phyloP scores from a whole-genome alignment of 2,329 filamentous ascomycete genomes.

The Sporothrix mexicana region DNA sequence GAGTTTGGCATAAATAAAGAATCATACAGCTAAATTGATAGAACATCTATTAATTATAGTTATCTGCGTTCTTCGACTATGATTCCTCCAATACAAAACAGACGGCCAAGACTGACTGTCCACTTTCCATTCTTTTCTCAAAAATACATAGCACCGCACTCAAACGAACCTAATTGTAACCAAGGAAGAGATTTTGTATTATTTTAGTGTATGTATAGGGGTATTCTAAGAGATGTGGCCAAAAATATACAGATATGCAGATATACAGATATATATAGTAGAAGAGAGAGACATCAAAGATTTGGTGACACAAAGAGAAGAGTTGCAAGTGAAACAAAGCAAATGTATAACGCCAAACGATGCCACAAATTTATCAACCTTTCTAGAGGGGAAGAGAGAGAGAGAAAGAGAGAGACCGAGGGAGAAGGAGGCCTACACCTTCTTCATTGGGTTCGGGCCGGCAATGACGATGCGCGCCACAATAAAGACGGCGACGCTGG shows the following conservation, averaged over 20 bases:
- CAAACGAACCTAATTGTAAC: neutral
- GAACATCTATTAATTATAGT: too few species aligned
- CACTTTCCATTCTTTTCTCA: neutral
- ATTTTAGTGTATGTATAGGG: neutral
- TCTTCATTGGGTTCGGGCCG: constrained; percentile 39
- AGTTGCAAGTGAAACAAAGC: neutral
- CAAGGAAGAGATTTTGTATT: constrained; percentile 1
- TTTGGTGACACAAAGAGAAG: neutral
- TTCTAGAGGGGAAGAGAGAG: neutral
- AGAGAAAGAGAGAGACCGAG: neutral
- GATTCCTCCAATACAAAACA: neutral
- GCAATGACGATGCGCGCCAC: constrained; percentile 40
- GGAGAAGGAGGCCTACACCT: constrained; percentile 35
- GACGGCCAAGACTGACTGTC: neutral
- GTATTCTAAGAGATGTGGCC: neutral
- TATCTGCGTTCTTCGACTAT: too few species aligned
- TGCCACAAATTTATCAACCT: neutral
- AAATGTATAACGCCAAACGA: neutral
- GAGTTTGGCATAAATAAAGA: too few species aligned
- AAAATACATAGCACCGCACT: neutral
- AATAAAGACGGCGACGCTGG: constrained; percentile 40
- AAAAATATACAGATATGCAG: neutral
- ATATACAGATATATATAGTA: neutral
- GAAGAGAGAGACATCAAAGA: neutral
- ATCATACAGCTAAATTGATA: too few species aligned